A percentile compares a stretch with the other conserved stretches of the same genome.
phyloP scores from a whole-genome alignment of 2,329 filamentous ascomycete genomes.

The Aurifilum marmelostoma region DNA sequence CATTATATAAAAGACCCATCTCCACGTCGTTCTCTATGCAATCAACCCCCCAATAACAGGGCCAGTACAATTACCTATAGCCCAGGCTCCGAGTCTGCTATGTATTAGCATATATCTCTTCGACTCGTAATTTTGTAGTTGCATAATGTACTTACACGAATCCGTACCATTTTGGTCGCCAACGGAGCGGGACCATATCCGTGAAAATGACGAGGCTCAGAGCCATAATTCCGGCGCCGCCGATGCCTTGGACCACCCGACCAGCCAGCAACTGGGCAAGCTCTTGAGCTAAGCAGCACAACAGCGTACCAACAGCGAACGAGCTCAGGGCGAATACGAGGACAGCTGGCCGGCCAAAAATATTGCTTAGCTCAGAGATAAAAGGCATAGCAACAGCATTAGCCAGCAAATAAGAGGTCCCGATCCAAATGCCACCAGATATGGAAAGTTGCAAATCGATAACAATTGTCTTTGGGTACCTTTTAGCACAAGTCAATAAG shows the following conservation, averaged over 20 bases:
- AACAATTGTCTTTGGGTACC: slow-evolving; percentile 43
- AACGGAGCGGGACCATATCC: slow-evolving; percentile 7
- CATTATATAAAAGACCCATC: slow-evolving; percentile 2
- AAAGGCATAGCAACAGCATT: slow-evolving; percentile 9
- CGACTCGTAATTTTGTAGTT: not conserved
- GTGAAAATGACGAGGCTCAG: slow-evolving; percentile 9
- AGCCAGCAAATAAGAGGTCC: slow-evolving; percentile 36
- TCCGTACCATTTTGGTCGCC: slow-evolving; percentile 8
- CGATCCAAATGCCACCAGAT: slow-evolving; percentile 49
- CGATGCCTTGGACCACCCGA: not conserved
- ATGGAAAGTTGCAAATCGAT: slow-evolving; percentile 40
- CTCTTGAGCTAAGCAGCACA: not conserved
- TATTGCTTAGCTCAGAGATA: slow-evolving; percentile 1
- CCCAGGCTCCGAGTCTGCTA: slow-evolving; percentile 9
- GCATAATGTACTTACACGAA: slow-evolving; percentile 4
- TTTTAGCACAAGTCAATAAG: too few species aligned
- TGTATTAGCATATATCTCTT: too few species aligned
- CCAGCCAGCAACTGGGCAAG: not conserved
- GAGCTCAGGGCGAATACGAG: not conserved
- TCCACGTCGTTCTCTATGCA: not conserved
- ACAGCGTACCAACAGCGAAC: not conserved
- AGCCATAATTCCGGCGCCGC: not conserved
- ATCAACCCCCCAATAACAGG: not conserved
- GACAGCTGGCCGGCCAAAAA: not conserved
- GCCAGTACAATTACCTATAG: slow-evolving; percentile 3